Base-by-base conservation (phyloP, 2,329 filamentous ascomycete genomes). In the Monascus ruber region DNA sequence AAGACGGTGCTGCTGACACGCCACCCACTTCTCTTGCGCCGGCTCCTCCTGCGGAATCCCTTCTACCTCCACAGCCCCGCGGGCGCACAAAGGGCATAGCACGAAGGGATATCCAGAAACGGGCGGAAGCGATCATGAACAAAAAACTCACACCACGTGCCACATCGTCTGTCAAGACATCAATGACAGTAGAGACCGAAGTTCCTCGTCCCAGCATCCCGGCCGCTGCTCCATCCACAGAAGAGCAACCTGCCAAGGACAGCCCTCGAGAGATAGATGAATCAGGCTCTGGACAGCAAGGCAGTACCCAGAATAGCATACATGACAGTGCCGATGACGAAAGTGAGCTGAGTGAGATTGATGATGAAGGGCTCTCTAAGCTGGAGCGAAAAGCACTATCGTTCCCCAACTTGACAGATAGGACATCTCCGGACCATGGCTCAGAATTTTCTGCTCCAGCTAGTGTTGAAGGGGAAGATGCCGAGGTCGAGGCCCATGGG, bases 271-370 rank as follows among this genome's bases (percentile, higher is more conserved):
- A 25, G 65, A 52, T 71, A 58, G 35, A 73, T 67, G 59, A 70
- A 64, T 51, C 64, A 64, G 50, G 48, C 8, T 47, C 50, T 8
- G 59, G 58, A 34, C 58, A 56, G 11, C 59, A 65, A 27, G 75
- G 67, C 36, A 79, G 76, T 41, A 70, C 72, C 5, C 69, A 71
- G 0, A 74, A 72, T 5, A 84, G 75, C 42, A 62, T 79, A 5
- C 74, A 79, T 43, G 77, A 81, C 43, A 79, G 73, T 32, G 79
- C 75, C 0, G 79, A 83, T 45, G 77, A 81, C 39, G 79, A 83
- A 56, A 83, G 78, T 51, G 79, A 83, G 45, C 64, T 83, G 0
- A 83, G 77, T 38, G 80, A 83, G 44, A 72, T 79, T 6, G 59
- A 62, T 34, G 60, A 60, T n/a, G 52, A 56, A 31, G 58, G 53